Evolutionary conservation across 257 asterid species (phyloP).

Genomic region (Knoxia roxburghii): DNA sequence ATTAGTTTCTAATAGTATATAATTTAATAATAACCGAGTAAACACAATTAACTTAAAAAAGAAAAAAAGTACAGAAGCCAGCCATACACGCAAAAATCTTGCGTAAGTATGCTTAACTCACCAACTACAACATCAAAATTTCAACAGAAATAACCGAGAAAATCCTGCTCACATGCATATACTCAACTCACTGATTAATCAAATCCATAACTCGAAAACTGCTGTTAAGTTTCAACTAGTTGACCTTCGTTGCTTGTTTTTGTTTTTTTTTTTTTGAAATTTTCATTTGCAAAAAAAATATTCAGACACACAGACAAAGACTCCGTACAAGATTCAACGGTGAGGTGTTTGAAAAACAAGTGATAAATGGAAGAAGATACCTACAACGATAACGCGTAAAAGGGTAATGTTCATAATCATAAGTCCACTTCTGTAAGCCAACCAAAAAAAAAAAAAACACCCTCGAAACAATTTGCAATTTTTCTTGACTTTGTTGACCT

Average conservation of each 20-base stretch:
- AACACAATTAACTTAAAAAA: too few relatives aligned
- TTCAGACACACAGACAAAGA: too few relatives aligned
- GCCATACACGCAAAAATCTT: too few relatives aligned
- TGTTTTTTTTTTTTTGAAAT: too few relatives aligned
- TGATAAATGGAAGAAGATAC: background rate
- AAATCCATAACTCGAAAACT: background rate
- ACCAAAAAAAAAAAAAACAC: background rate
- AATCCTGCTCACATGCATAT: conserved; percentile 16
- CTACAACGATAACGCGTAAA: too few relatives aligned
- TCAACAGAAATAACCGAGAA: background rate
- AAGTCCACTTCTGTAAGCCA: conserved; percentile 10
- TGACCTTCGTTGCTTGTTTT: conserved; percentile 4
- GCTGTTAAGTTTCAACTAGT: conserved; percentile 1
- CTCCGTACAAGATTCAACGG: too few relatives aligned
- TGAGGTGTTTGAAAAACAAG: conserved; percentile 9
- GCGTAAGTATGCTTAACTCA: background rate
- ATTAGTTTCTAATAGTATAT: too few relatives aligned
- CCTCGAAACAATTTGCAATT: background rate
- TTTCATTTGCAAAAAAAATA: too few relatives aligned
- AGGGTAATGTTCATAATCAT: background rate
- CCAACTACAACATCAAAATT: background rate
- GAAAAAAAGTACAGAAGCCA: too few relatives aligned
- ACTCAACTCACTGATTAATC: background rate
- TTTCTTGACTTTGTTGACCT: conserved; percentile 34
- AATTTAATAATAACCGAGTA: too few relatives aligned